Evolutionary conservation across 1,284 basidiomycete genomes (phyloP), one percentile per base, ranked within the genome.

Genomic region (Ustilago curta): DNA sequence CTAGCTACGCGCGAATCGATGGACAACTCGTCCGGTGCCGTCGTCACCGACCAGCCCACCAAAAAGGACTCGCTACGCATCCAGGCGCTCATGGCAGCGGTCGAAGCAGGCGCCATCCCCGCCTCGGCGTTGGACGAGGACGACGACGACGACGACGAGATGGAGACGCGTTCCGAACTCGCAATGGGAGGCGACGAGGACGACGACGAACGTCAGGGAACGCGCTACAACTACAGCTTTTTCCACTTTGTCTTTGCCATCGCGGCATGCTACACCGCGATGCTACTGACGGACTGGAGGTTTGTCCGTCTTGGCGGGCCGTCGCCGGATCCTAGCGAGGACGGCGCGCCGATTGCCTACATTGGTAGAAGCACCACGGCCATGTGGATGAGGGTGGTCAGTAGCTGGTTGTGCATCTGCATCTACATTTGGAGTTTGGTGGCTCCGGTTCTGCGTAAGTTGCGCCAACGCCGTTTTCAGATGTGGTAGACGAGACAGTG

Each of bases 371-470:
- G 94, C 11, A 93, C 95, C 83, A 92, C 93, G 5, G 94, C 96
- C 3, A 99, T 99, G 96, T 99, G 97, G 96, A 98, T 98, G 93
- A 88, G 97, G 6, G 89, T 98, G 48, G 92, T 98, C 37, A 95
- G 93, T 50, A 93, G 93, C 79, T 99, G 87, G 77, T 54, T 78
- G 12, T 83, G 81, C 63, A 77, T 77, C 25, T 42, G 57, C 51
- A 73, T 82, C 18, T 83, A 82, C 35, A 63, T 44, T 7, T 72
- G 79, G 75, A 86, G 85, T 27, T 66, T 86, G 3, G 80, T 97
- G 45, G 95, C 94, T 11, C 95, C 95, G 1, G 91, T 94, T 32
- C 68, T 97, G 88, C 95, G 89, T 95, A 95, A 49, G 95, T 88
- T 60, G n/a, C 14, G 6, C 16, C 6, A 21, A 12, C 11, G 48